Evolutionary conservation across 345 rosid genomes (phyloP).

Genomic region (Diplotaxis tenuifolia): DNA sequence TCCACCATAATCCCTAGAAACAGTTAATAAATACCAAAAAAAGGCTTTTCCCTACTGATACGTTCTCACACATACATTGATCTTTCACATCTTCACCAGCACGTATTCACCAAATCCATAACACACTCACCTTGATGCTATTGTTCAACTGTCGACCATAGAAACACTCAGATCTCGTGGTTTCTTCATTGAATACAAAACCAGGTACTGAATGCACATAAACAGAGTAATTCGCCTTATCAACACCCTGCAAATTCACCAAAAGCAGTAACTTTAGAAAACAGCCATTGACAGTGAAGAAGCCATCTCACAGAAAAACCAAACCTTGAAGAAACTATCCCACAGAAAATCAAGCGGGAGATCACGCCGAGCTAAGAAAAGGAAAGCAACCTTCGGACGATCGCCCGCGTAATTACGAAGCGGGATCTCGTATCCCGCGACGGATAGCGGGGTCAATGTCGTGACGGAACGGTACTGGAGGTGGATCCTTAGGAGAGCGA

Average conservation of each 20-base stretch:
- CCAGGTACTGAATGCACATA: conserved; percentile 79
- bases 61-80: not conserved
- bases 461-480: conserved; percentile 36
- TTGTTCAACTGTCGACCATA: conserved; percentile 67
- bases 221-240: conserved; percentile 61
- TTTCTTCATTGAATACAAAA: conserved; percentile 62
- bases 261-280: conserved; percentile 10
- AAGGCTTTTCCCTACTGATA: not conserved
- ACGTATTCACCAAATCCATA: too few relatives aligned
- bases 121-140: conserved; percentile 65
- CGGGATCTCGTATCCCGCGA: conserved; percentile 28
- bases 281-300: not conserved
- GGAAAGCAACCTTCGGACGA: conserved; percentile 63
- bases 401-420: conserved; percentile 34
- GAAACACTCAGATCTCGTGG: conserved; percentile 65
- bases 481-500: conserved; percentile 64
- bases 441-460: conserved; percentile 29
- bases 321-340: conserved; percentile 72
- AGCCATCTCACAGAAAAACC: too few relatives aligned
- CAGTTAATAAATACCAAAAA: not conserved
- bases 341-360: conserved; percentile 75
- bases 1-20: not conserved
- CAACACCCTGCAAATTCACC: conserved; percentile 50
- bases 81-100: too few relatives aligned
- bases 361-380: conserved; percentile 59